Conservation (phyloP, 805 yeast species). For the Clavispora phyllophila region DNA sequence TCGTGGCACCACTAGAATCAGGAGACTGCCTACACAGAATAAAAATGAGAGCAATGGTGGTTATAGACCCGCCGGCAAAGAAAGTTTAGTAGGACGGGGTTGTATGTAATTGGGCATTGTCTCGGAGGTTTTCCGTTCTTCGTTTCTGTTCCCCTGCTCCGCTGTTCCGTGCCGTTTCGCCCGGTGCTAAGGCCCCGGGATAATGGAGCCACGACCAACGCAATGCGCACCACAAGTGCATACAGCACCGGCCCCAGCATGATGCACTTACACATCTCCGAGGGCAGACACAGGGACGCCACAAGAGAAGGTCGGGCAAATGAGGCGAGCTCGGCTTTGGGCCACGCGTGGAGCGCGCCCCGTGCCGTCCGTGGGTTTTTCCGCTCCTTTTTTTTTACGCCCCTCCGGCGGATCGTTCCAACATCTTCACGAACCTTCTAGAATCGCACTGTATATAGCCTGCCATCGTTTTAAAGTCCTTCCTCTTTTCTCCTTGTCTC, state of each 20-base stretch:
- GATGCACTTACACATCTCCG: neutral
- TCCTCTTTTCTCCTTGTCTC: neutral
- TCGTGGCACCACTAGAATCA: neutral
- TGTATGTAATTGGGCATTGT: too few relatives aligned
- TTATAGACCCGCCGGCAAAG: too few relatives aligned
- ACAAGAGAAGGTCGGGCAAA: neutral
- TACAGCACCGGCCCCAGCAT: neutral
- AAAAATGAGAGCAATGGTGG: too few relatives aligned
- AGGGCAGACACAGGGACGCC: neutral
- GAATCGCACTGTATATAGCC: constrained; percentile 12
- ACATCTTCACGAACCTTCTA: constrained; percentile 11
- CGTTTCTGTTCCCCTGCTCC: too few relatives aligned
- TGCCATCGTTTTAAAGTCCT: constrained; percentile 1
- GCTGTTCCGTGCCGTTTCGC: neutral
- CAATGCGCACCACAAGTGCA: neutral
- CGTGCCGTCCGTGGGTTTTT: too few relatives aligned
- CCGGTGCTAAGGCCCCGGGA: neutral
- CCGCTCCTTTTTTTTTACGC: too few relatives aligned
- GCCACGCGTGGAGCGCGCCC: too few relatives aligned
- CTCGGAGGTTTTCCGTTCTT: too few relatives aligned
- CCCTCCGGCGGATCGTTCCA: too few relatives aligned
- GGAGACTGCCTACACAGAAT: neutral
- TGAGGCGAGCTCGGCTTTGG: neutral
- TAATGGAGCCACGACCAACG: neutral
- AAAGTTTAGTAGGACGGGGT: too few relatives aligned